phyloP scores from a whole-genome alignment of 257 asterid genomes.

The Plantago major region DNA sequence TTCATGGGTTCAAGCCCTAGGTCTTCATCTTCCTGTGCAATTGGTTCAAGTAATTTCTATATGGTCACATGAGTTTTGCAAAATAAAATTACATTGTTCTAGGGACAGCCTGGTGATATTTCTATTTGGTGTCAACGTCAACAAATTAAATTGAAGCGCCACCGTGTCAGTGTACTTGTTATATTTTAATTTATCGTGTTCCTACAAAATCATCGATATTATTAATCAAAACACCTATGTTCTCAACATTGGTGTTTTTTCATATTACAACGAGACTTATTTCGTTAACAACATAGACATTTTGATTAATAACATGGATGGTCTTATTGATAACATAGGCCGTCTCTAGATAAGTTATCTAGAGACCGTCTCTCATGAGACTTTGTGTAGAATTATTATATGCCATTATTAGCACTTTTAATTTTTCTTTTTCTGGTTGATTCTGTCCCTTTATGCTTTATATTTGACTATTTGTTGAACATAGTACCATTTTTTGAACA shows the following conservation, averaged over 20 bases:
- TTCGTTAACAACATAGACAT: too few relatives aligned
- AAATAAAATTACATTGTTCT: neutral
- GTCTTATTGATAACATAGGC: too few relatives aligned
- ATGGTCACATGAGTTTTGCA: constrained; percentile 2
- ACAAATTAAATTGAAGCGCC: neutral
- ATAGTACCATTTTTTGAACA: constrained; percentile 9
- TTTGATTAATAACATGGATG: too few relatives aligned
- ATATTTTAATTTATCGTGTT: neutral
- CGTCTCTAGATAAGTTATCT: too few relatives aligned
- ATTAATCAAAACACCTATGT: too few relatives aligned
- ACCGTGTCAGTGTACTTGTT: neutral
- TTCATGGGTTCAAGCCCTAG: neutral
- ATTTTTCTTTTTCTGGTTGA: neutral
- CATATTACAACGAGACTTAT: too few relatives aligned
- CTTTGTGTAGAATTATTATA: constrained; percentile 6
- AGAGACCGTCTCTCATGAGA: too few relatives aligned
- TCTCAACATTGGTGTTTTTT: too few relatives aligned
- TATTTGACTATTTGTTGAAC: too few relatives aligned
- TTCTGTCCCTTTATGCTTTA: neutral
- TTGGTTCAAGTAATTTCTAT: neutral
- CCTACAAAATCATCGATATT: too few relatives aligned
- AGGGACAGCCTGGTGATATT: neutral
- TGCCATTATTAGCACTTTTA: constrained; percentile 14
- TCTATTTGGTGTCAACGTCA: neutral
- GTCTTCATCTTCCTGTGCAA: neutral